Evolutionary conservation across 1,139 yeast genomes (phyloP), one percentile per base, ranked within the genome.

Genomic region (Pneumocystis sp.): DNA sequence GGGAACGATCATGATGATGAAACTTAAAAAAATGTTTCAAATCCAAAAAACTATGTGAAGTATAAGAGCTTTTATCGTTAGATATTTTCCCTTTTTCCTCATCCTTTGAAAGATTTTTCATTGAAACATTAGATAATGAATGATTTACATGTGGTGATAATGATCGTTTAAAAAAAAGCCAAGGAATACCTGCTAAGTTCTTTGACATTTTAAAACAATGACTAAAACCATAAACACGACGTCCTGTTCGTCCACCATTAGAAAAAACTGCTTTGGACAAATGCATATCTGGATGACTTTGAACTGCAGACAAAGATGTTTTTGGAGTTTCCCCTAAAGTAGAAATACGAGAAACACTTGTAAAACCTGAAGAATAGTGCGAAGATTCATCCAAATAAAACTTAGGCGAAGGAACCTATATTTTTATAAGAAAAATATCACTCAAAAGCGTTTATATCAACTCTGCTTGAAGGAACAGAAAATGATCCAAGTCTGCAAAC

Each of bases 21-120:
- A 67, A 67, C 65, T 74, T 75, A 71, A 76, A 77, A 66, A 77
- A 77, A 39, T 79, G 74, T 67, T 77, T 76, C 63, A 77, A 71
- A 66, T 76, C 79, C 65, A 73, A 66, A 74, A 76, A 76, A 12
- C 78, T 75, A 8, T 77, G 56, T 6, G 29, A 44, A 21, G 25
- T 76, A 65, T 73, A 74, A 12, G 73, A 67, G 45, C 66, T 68
- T 61, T 66, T 67, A 34, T 65, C 65, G 34, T 67, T 68, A 34
- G 63, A 60, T 25, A 29, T 29, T 62, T 59, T 44, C 17, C 63
- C 61, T 19, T 39, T 40, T 29, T 12, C 40, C 40, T 50, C 35
- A 61, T 66, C 63, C 42, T 64, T 67, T 3, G 56, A 60, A 25
- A 63, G 60, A 15, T 63, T 60, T 25, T 65, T 66, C 29, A 61